phyloP scores from a whole-genome alignment of 179 eudicot species.

The Silene noctiflora region DNA sequence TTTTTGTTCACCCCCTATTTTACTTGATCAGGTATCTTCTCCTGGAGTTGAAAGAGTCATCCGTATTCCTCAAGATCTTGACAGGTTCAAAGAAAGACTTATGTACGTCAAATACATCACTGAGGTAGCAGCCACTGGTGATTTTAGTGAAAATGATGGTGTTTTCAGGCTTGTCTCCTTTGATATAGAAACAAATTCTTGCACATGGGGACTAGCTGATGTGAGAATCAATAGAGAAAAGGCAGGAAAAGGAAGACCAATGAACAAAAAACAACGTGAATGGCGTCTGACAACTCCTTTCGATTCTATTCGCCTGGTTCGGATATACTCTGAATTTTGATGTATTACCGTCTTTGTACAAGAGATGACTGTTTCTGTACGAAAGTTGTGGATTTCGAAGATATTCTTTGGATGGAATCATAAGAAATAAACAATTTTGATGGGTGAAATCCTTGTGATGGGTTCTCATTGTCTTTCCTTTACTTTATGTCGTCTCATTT shows the following conservation, averaged over 20 bases:
- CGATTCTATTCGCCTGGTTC: slow-evolving; percentile 56
- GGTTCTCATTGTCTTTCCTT: no score
- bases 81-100: slow-evolving; percentile 68
- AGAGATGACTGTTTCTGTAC: not conserved
- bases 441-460: not conserved
- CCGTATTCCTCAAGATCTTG: slow-evolving; percentile 72
- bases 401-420: slow-evolving; percentile 6
- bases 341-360: not conserved
- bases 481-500: no score
- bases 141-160: slow-evolving; percentile 55
- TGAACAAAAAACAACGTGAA: slow-evolving; percentile 81
- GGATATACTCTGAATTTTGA: slow-evolving; percentile 59
- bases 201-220: slow-evolving; percentile 87
- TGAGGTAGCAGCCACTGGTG: slow-evolving; percentile 28
- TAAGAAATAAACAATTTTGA: not conserved
- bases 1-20: not conserved
- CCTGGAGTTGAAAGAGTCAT: slow-evolving; percentile 87
- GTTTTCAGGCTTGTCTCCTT: slow-evolving; percentile 66
- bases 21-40: slow-evolving; percentile 61
- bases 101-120: slow-evolving; percentile 63
- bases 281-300: slow-evolving; percentile 77
- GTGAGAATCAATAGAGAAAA: slow-evolving; percentile 74
- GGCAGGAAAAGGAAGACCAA: slow-evolving; percentile 90
- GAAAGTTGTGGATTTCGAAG: not conserved
- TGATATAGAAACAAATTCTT: slow-evolving; percentile 47